Evolutionary conservation across 106 monocot genomes (phyloP).

Genomic region (Vanilla planifolia): DNA sequence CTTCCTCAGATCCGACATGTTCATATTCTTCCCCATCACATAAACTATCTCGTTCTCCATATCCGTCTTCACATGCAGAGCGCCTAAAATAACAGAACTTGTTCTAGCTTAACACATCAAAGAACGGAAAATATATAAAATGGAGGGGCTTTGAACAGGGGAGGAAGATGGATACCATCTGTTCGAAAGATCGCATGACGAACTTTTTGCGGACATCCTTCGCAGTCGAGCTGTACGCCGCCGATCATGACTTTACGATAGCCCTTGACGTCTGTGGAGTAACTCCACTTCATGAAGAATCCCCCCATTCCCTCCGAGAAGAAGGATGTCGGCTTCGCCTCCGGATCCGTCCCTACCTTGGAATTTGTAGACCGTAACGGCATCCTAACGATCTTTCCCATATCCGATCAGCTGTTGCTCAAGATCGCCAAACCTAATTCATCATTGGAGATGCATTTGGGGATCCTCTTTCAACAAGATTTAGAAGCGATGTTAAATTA

Average conservation of each 20-base stretch:
- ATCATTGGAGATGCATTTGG: too few relatives aligned
- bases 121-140: neutral
- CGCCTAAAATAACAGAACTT: constrained; percentile 2
- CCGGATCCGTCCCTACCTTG: too few relatives aligned
- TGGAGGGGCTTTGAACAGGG: neutral
- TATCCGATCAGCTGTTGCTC: neutral
- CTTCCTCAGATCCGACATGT: constrained; percentile 9
- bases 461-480: too few relatives aligned
- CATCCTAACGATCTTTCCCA: constrained; percentile 10
- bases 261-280: constrained; percentile 9
- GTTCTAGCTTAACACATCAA: constrained; percentile 1
- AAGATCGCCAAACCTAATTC: too few relatives aligned
- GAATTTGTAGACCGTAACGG: too few relatives aligned
- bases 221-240: constrained; percentile 9
- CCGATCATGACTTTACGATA: constrained; percentile 10
- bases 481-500: too few relatives aligned
- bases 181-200: constrained; percentile 1
- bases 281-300: constrained; percentile 7
- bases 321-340: constrained; percentile 5
- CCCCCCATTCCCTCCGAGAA: constrained; percentile 6
- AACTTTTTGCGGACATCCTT: constrained; percentile 8
- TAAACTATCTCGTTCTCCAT: constrained; percentile 11
- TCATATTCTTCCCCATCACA: constrained; percentile 13
- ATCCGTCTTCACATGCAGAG: constrained; percentile 5
- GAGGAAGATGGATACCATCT: neutral